These are phyloP conservation scores for Yamagishiella unicocca DNA, from an alignment of 139 green algal species.

Conservation along the genomic window DNA sequence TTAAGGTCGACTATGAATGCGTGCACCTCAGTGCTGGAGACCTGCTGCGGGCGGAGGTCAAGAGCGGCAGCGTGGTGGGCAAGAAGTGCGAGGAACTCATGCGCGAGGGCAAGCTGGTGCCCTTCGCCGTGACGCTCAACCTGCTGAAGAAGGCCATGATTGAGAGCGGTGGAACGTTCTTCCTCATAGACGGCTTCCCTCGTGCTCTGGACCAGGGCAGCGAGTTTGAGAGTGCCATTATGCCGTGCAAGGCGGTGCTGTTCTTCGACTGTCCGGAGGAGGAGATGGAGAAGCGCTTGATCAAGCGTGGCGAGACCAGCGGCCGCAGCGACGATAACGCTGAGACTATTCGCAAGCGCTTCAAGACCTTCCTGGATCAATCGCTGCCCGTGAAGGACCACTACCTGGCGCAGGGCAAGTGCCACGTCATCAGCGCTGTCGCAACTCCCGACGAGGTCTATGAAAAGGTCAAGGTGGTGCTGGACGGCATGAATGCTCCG, in stretches of 20 bases:
- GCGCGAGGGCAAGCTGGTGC: constrained; percentile 89
- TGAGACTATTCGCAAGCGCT: constrained; percentile 96
- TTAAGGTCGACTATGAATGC: constrained; percentile 48
- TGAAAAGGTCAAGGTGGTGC: constrained; percentile 16
- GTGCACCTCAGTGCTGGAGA: constrained; percentile 78
- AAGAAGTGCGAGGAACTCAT: constrained; percentile 81
- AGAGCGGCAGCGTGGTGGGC: constrained; percentile 64
- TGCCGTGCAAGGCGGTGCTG: constrained; percentile 51
- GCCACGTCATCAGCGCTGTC: constrained; percentile 34
- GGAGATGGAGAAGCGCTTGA: constrained; percentile 90
- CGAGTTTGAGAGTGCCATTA: constrained; percentile 75
- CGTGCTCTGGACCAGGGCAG: constrained; percentile 85
- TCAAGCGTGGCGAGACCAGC: constrained; percentile 87
- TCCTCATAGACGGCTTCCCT: constrained; percentile 95
- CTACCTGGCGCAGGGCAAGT: constrained; percentile 82
- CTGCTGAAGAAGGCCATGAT: constrained; percentile 78
- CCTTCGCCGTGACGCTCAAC: constrained; percentile 75
- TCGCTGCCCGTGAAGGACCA: constrained; percentile 89
- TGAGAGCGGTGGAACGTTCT: constrained; percentile 68
- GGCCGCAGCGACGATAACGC: constrained; percentile 96
- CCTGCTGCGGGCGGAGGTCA: constrained; percentile 84
- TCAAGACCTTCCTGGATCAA: constrained; percentile 89
- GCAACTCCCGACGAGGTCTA: constrained; percentile 19
- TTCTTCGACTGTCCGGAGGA: constrained; percentile 70
- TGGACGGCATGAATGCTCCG: constrained; percentile 3